Base-by-base conservation (phyloP, 495 filamentous ascomycete genomes). In the Echria macrotheca region DNA sequence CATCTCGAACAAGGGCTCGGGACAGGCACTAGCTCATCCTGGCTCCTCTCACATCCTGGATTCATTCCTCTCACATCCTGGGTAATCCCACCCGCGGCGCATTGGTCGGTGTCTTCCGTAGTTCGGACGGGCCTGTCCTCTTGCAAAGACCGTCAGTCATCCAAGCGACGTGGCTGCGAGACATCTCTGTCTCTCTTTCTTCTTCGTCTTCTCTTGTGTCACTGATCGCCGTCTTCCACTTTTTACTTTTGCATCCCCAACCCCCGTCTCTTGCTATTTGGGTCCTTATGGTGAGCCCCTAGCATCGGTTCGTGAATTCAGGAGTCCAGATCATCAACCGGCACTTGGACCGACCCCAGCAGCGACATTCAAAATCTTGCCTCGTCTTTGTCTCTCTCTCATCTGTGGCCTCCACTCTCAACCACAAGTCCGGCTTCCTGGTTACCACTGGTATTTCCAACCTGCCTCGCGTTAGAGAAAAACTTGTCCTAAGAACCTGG, bases 61-160 rank as follows among this genome's bases (percentile, higher is more conserved):
- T 6, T 33, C 15, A 33, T 19, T 47, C 17, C 22, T 43, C 21
- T 25, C 11, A 11, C 15, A 23, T 43, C 39, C 39, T 31, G 12
- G 7, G 7, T 6, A 11, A n/a, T 11, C 12, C 39, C 19, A 43
- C 22, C 12, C 23, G 18, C 28, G 39, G 9, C 28, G 32, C 31
- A 47, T 47, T 26, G 25, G 39, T 25, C 22, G 39, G 39, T 43
- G 39, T 39, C 9, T 39, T 39, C 36, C 36, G 36, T 43, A 19
- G 39, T 24, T 43, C 39, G 39, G 23, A 43, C 25, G 23, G n/a
- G 25, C 39, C 19, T n/a, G 8, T 19, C n/a, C n/a, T n/a, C 36
- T 39, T 39, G 11, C 15, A 9, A 39, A 26, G 19, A 24, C 39
- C 22, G 23, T 22, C 39, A 17, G 15, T 18, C 12, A 19, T 9